Evolutionary conservation across 1,284 basidiomycete genomes (phyloP), one percentile per base, ranked within the genome.

Genomic region (Pseudozyma sp.): DNA sequence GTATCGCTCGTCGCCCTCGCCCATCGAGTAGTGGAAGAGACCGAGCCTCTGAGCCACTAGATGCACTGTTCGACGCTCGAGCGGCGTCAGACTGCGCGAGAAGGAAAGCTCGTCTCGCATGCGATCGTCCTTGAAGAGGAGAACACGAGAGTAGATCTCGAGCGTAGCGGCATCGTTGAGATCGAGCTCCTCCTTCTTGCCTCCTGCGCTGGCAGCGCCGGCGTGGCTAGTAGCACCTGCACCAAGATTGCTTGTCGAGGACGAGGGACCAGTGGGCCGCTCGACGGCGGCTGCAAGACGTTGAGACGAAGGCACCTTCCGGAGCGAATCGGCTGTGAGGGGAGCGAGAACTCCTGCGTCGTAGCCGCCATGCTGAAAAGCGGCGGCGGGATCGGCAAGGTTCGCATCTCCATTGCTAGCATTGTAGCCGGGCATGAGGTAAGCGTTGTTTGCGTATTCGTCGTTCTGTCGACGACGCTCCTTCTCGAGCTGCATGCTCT

Each of bases 71-170:
- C 94, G 88, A 54, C 96, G 87, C 85, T 98, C 95, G 81, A 92
- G 91, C 16, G 94, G 89, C 19, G 89, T 88, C 17, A 98, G 88
- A 17, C 91, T 91, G 68, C 93, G 88, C 35, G 94, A 95, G 85
- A 99, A 98, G 5, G 94, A 92, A 43, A 99, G 90, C 85, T 99
- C 96, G 80, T 99, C 96, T 35, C 97, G 90, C 93, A 99, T 95
- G 72, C 89, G 91, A 85, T 99, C 96, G 80, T 97, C 95, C 86
- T 97, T 97, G 90, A 99, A 99, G 44, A 98, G 88, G 48, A 98
- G 87, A 59, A 98, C 94, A 74, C 95, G 89, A 60, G 96, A 98
- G 85, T 98, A 99, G 78, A 99, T 97, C 85, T 98, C 94, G 73
- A 99, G 88, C 9, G 94, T 96, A 37, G 91, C 90, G 1, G 95